Evolutionary conservation across 2,329 filamentous ascomycete species (phyloP).

Genomic region (Chrysosporium keratinophilum): DNA sequence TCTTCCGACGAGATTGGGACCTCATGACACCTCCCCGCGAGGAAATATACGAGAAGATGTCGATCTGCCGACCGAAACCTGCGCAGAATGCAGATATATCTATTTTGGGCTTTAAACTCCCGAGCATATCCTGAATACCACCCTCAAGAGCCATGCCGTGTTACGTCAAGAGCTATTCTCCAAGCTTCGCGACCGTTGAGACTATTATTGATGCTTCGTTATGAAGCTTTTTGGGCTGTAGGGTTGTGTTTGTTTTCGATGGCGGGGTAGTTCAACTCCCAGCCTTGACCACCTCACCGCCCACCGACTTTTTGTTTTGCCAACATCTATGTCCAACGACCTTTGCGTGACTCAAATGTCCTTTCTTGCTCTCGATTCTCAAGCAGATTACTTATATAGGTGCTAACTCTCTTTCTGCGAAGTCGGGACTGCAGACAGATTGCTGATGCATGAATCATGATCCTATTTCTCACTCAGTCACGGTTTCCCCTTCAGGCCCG

Average conservation of each 20-base stretch:
- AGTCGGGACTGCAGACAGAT: too few relatives aligned
- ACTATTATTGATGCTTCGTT: neutral
- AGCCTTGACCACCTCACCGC: neutral
- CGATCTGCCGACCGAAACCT: neutral
- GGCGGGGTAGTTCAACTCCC: neutral
- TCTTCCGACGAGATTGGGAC: neutral
- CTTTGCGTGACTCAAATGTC: too few relatives aligned
- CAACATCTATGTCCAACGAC: too few relatives aligned
- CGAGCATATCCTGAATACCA: neutral
- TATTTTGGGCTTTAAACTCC: neutral
- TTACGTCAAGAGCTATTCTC: neutral
- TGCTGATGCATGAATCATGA: too few relatives aligned
- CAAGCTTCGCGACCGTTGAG: neutral
- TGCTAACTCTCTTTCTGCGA: too few relatives aligned
- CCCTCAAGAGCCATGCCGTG: neutral
- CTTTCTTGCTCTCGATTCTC: too few relatives aligned
- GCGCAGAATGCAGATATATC: neutral
- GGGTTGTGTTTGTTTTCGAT: neutral
- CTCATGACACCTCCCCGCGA: neutral
- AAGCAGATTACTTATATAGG: too few relatives aligned
- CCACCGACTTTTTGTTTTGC: neutral
- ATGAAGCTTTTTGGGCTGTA: neutral
- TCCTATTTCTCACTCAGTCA: too few relatives aligned
- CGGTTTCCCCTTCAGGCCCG: too few relatives aligned
- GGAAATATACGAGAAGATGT: neutral